Percentiles rank a stretch among this genome's conserved stretches.
Conservation (phyloP, 495 filamentous ascomycete genomes). For the Neurospora sp. region DNA sequence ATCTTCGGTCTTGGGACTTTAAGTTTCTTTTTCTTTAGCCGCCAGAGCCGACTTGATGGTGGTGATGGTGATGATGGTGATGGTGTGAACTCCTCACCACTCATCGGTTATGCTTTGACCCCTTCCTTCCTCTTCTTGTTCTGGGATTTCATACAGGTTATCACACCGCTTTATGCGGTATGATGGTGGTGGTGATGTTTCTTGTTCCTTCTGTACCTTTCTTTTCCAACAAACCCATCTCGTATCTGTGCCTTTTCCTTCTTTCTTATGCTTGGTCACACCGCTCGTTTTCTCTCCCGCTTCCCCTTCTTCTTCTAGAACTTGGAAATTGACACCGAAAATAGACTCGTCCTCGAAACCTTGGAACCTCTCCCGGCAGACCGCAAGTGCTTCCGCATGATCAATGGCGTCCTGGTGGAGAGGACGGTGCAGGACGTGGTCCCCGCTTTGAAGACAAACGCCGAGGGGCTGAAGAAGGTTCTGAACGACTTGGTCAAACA, state of each 20-base stretch:
- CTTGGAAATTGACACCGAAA: not conserved
- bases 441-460: conserved; percentile 86
- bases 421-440: conserved; percentile 86
- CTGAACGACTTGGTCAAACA: conserved; percentile 92
- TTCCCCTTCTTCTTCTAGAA: too few species aligned
- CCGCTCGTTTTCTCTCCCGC: too few species aligned
- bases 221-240: not conserved
- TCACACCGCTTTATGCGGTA: not conserved
- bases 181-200: not conserved
- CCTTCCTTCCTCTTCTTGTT: not conserved
- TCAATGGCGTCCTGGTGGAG: conserved; percentile 93
- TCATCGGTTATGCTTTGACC: not conserved
- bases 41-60: too few species aligned
- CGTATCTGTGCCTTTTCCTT: not conserved
- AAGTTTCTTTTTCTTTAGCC: not conserved
- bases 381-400: conserved; percentile 97
- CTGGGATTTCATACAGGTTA: not conserved
- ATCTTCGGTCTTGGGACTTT: not conserved
- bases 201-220: not conserved
- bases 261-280: too few species aligned
- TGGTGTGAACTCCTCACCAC: not conserved
- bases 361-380: conserved; percentile 71
- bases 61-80: too few species aligned
- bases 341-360: conserved; percentile 90
- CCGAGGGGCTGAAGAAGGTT: conserved; percentile 91